Conservation (phyloP, 164 flowering plant genomes). For the Vitis rotundifolia region DNA sequence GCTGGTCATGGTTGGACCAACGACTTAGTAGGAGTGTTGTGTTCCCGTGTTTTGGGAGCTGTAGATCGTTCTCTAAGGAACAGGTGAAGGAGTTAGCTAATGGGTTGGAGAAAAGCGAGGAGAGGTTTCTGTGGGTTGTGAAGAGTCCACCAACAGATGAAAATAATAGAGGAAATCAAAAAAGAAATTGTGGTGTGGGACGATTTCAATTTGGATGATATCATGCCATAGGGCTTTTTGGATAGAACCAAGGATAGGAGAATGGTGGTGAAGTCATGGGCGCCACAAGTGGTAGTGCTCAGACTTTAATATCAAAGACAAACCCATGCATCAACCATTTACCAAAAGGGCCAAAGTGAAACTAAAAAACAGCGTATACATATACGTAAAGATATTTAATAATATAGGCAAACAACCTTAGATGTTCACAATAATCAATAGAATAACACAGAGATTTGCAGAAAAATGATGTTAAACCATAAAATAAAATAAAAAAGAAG, state of each 20-base stretch:
- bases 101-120: neutral
- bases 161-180: neutral
- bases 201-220: neutral
- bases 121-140: neutral
- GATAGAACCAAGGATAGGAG: constrained; percentile 5
- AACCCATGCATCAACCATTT: too few species aligned
- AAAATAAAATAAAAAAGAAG: too few species aligned
- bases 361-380: too few species aligned
- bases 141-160: neutral
- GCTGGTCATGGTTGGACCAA: neutral
- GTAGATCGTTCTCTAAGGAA: neutral
- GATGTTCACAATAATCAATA: too few species aligned
- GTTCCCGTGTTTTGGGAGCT: too few species aligned
- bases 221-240: constrained; percentile 9
- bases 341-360: too few species aligned
- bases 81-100: neutral
- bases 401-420: too few species aligned
- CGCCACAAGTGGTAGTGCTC: constrained; percentile 4
- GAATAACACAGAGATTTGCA: too few species aligned
- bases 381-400: too few species aligned
- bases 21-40: neutral
- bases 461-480: too few species aligned
- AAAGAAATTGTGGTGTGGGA: neutral
- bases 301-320: too few species aligned
- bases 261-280: constrained; percentile 11